Base-by-base conservation (phyloP, 78 protist species). In the Speleostelium caveatum region DNA sequence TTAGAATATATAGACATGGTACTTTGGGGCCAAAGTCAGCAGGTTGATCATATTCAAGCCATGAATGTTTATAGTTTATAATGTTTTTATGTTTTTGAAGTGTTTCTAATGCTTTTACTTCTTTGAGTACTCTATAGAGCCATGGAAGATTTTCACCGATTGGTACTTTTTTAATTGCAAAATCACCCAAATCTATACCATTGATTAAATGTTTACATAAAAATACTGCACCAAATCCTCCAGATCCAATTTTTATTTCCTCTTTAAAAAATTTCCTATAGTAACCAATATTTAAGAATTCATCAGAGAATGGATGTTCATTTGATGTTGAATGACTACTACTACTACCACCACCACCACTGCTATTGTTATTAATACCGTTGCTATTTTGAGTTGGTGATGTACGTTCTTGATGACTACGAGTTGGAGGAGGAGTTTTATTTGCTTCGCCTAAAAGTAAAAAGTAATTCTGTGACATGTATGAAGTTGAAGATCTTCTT, bases 71-170 rank as follows among this genome's bases (percentile, higher is more conserved):
- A 59, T 95, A 95, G 63, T 62, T 85, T 42, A 95, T 87, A 21
- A 95, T 75, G 63, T 95, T 90, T 38, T 86, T 91, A 53, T 95
- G 97, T 38, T 86, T 91, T n/a, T 65, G 86, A 7, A 95, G 61
- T 2, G 90, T 66, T 56, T 89, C 94, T 41, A 95, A 79, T 51
- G 86, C 83, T 36, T 86, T 78, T 16, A 95, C 97, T 30, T 95
- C 92, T 58, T 72, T 72, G 33, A 77, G 30, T 21, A 83, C 92
- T 12, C 74, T 8, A 28, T 32, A 71, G 14, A 95, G 75, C 97
- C 97, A 95, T 3, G 90, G 89, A 8, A 58, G 30, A 75, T 88
- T 88, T 24, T 91, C 94, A 16, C 97, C 97, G 19, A 95, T 93
- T 7, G 97, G 90, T 49, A 95, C 95, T 39, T 86, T 73, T 42